A percentile compares a stretch with the other conserved stretches of the same genome.
Conservation (phyloP, 139 green algal genomes). For the Asterochloris sp. region DNA sequence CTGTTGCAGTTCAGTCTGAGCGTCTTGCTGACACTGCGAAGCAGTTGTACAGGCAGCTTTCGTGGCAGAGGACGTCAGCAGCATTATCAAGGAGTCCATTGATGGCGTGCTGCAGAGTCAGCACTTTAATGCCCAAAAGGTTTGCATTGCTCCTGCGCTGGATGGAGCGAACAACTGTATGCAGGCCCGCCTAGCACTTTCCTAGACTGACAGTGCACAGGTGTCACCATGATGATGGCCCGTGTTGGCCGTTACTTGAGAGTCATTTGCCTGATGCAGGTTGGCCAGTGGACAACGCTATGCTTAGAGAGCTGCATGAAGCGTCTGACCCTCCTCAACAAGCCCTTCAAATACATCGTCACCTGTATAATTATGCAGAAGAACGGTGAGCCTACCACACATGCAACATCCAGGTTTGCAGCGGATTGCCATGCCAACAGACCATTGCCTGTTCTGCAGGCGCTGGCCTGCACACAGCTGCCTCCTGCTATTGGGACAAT, state of each 20-base stretch:
- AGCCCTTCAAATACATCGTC: constrained; percentile 83
- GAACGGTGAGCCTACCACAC: constrained; percentile 40
- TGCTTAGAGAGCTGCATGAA: constrained; percentile 74
- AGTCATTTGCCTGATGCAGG: constrained; percentile 32
- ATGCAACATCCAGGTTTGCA: neutral
- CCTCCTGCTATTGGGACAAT: constrained; percentile 73
- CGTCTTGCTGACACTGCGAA: no score
- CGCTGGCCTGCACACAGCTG: constrained; percentile 66
- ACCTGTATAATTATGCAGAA: constrained; percentile 81
- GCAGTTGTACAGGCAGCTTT: constrained; percentile 58
- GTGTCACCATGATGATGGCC: no score
- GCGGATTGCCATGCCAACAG: neutral
- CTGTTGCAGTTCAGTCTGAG: no score
- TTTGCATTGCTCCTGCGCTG: constrained; percentile 13
- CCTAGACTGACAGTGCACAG: no score
- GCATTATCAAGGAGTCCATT: constrained; percentile 82
- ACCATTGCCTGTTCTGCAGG: constrained; percentile 29
- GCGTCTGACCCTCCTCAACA: constrained; percentile 61
- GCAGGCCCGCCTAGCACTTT: no score
- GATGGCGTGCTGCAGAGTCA: constrained; percentile 70
- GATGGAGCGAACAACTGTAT: neutral
- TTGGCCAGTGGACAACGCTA: constrained; percentile 68
- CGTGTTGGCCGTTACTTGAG: no score
- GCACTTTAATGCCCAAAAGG: constrained; percentile 68
- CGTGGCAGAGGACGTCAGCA: constrained; percentile 76